Evolutionary conservation across 805 yeast genomes (phyloP).

Genomic region (Yamadazyma sp.): DNA sequence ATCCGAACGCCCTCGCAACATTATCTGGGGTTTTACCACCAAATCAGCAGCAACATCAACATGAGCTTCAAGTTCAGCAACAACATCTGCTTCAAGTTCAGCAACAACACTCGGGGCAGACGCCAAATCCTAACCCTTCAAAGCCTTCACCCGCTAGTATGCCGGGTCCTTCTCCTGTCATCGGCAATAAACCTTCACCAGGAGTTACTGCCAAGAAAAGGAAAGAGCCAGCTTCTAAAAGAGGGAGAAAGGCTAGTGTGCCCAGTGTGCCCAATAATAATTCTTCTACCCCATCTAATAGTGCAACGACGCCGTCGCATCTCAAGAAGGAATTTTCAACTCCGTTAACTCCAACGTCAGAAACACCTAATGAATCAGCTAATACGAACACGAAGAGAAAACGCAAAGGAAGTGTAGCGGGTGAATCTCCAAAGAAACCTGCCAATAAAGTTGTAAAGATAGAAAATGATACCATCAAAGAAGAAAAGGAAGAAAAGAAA

Average conservation of each 20-base stretch:
- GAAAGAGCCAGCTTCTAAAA: conserved; percentile 30
- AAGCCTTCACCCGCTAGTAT: conserved; percentile 27
- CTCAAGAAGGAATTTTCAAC: conserved; percentile 38
- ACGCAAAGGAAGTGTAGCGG: conserved; percentile 21
- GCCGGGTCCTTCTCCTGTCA: conserved; percentile 31
- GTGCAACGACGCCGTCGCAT: conserved; percentile 23
- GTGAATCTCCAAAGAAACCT: conserved; percentile 40
- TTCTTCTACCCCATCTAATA: conserved; percentile 16
- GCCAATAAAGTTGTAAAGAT: conserved; percentile 13
- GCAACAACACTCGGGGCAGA: conserved; percentile 10
- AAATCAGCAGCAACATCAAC: conserved; percentile 21
- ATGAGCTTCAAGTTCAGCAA: conserved; percentile 9
- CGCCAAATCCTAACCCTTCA: conserved; percentile 9
- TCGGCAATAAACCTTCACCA: conserved; percentile 38
- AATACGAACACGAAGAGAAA: conserved; percentile 23
- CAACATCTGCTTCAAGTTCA: conserved; percentile 4
- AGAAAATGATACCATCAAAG: conserved; percentile 23
- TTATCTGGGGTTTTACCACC: conserved; percentile 24
- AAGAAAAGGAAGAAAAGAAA: conserved; percentile 21
- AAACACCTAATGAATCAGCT: conserved; percentile 24
- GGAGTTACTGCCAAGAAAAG: conserved; percentile 25
- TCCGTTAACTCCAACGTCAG: conserved; percentile 44
- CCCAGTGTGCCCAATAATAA: conserved; percentile 14
- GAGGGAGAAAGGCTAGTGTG: conserved; percentile 33
- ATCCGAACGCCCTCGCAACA: conserved; percentile 16